Evolutionary conservation across 176 grass and related monocot genomes (phyloP).

Genomic region (Pontederia paniculata): DNA sequence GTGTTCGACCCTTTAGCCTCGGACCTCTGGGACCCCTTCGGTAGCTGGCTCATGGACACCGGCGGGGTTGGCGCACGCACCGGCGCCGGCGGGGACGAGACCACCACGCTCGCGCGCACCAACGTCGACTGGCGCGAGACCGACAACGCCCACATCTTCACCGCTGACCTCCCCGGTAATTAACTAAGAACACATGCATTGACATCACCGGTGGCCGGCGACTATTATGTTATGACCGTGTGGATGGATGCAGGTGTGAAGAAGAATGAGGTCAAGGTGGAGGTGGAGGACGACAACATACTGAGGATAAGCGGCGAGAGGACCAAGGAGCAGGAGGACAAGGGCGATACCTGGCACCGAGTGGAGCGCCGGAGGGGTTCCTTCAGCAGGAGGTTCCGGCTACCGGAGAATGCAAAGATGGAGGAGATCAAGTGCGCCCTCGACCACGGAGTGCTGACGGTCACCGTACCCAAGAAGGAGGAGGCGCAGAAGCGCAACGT

Average conservation of each 20-base stretch:
- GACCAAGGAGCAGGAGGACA: conserved; percentile 6
- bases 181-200: too few relatives aligned
- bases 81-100: neutral
- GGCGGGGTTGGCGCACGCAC: neutral
- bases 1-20: neutral
- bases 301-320: conserved; percentile 16
- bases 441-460: conserved; percentile 11
- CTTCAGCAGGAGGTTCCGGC: conserved; percentile 14
- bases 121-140: conserved; percentile 24
- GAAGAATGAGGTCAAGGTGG: conserved; percentile 21
- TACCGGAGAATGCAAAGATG: conserved; percentile 15
- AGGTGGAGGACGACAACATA: conserved; percentile 18
- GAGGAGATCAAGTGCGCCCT: conserved; percentile 9
- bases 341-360: conserved; percentile 17
- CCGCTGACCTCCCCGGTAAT: conserved; percentile 12
- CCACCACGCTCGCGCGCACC: conserved; percentile 3
- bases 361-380: conserved; percentile 11
- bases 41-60: neutral
- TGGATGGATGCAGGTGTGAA: conserved; percentile 15
- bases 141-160: conserved; percentile 14
- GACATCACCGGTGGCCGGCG: too few relatives aligned
- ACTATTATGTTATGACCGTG: too few relatives aligned
- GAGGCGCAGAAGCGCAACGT: neutral
- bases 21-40: conserved; percentile 3
- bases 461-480: conserved; percentile 8